Percentiles rank a stretch among this genome's conserved stretches.
These are phyloP conservation scores for Salix caprea DNA, from an alignment of 345 rosid genomes.

Conservation along the genomic window DNA sequence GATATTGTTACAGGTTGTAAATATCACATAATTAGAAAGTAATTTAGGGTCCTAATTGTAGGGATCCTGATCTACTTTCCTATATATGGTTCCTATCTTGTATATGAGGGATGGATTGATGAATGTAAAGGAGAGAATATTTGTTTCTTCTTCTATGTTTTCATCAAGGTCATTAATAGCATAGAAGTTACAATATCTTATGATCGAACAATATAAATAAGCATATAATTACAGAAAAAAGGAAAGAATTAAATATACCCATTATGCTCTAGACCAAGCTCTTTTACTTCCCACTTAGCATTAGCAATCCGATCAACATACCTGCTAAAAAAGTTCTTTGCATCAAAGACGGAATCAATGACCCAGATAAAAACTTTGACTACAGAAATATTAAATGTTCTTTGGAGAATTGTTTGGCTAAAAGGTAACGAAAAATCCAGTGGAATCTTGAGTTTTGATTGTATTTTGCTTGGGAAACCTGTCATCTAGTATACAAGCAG, in stretches of 20 bases:
- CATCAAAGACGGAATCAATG: not conserved
- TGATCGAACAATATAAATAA: no score
- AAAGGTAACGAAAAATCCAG: not conserved
- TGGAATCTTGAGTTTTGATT: not conserved
- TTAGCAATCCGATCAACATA: slow-evolving; percentile 87
- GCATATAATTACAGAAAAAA: not conserved
- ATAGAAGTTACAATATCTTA: not conserved
- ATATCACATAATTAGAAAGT: no score
- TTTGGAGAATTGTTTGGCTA: not conserved
- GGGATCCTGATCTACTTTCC: no score
- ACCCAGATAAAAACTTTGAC: not conserved
- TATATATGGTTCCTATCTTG: no score
- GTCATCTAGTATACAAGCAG: not conserved
- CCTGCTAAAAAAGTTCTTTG: slow-evolving; percentile 37
- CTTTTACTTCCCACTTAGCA: slow-evolving; percentile 96
- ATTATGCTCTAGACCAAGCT: slow-evolving; percentile 95
- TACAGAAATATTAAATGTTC: not conserved
- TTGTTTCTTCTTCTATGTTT: no score
- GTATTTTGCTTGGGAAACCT: not conserved
- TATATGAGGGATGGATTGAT: no score
- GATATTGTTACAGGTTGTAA: no score
- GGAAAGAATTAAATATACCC: slow-evolving; percentile 55
- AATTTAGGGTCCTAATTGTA: no score
- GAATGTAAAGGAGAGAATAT: no score
- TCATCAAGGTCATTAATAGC: not conserved